Conservation (phyloP, 2,329 filamentous ascomycete species). For the Fusarium oxysporum region DNA sequence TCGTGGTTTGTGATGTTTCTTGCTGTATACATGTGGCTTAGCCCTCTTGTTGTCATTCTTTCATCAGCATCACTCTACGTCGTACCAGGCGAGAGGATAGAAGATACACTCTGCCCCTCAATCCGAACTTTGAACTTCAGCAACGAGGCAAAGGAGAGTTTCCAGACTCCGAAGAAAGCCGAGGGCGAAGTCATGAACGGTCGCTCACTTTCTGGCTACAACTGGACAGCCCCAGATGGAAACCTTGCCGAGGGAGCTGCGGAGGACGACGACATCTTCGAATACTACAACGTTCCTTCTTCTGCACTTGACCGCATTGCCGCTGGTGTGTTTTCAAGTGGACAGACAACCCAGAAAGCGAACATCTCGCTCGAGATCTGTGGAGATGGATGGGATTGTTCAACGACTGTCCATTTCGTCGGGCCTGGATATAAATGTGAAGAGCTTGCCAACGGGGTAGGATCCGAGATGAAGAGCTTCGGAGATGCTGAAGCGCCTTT, state of each 20-base stretch:
- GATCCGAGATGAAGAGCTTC: slow-evolving; percentile 16
- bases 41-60: slow-evolving; percentile 35
- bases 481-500: slow-evolving; percentile 19
- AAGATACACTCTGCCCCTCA: slow-evolving; percentile 21
- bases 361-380: slow-evolving; percentile 24
- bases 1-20: slow-evolving; percentile 40
- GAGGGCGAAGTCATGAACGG: slow-evolving; percentile 18
- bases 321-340: slow-evolving; percentile 27
- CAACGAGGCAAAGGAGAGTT: slow-evolving; percentile 31
- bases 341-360: slow-evolving; percentile 13
- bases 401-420: slow-evolving; percentile 33
- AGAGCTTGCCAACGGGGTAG: slow-evolving; percentile 13
- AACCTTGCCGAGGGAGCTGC: not conserved
- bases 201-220: slow-evolving; percentile 30
- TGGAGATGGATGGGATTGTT: slow-evolving; percentile 38
- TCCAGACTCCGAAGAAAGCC: not conserved
- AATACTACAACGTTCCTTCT: slow-evolving; percentile 28
- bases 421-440: slow-evolving; percentile 40
- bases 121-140: slow-evolving; percentile 39
- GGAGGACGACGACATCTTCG: slow-evolving; percentile 9
- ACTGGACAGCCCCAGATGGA: slow-evolving; percentile 11
- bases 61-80: slow-evolving; percentile 35
- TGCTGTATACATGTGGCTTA: slow-evolving; percentile 37
- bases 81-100: not conserved
- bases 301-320: slow-evolving; percentile 19